A percentile compares a stretch with the other conserved stretches of the same genome.
Conservation (phyloP, 2,329 filamentous ascomycete species). For the Coniochaeta pulveracea region DNA sequence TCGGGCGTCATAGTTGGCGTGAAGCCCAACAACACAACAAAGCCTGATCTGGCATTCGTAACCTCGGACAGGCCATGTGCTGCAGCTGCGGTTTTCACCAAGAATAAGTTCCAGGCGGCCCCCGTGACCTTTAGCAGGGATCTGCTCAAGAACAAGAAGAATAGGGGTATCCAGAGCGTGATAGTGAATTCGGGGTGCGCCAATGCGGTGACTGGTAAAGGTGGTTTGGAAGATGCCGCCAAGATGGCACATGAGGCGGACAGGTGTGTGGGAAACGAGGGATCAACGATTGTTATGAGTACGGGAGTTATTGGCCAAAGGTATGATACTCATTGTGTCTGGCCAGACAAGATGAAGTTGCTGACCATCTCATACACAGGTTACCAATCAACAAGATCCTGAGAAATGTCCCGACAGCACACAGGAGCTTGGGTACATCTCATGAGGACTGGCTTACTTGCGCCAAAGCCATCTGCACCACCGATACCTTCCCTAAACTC, state of each 20-base stretch:
- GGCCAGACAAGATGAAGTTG: not conserved
- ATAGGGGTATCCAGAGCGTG: conserved; percentile 64
- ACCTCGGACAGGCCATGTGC: conserved; percentile 78
- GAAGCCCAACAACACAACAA: conserved; percentile 83
- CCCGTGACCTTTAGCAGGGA: conserved; percentile 78
- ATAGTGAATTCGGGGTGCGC: conserved; percentile 94
- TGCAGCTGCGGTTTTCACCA: conserved; percentile 89
- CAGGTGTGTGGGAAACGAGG: conserved; percentile 36
- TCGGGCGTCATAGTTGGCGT: conserved; percentile 87
- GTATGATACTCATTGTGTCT: conserved; percentile 26
- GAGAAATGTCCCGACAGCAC: conserved; percentile 66
- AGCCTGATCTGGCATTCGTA: conserved; percentile 83
- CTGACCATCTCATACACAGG: conserved; percentile 26
- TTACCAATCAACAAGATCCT: conserved; percentile 88
- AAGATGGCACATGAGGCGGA: conserved; percentile 76
- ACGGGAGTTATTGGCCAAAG: conserved; percentile 95
- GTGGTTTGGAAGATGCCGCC: conserved; percentile 77
- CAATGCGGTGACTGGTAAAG: conserved; percentile 89
- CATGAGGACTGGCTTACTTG: conserved; percentile 82
- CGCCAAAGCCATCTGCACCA: conserved; percentile 91
- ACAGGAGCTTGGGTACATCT: conserved; percentile 56
- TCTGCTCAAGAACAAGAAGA: conserved; percentile 54
- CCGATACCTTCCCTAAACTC: conserved; percentile 96
- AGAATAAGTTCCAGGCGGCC: conserved; percentile 95
- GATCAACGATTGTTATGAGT: conserved; percentile 86